These are phyloP conservation scores for Diaporthe vaccinii DNA, from an alignment of 2,329 filamentous ascomycete species.

Conservation along the genomic window DNA sequence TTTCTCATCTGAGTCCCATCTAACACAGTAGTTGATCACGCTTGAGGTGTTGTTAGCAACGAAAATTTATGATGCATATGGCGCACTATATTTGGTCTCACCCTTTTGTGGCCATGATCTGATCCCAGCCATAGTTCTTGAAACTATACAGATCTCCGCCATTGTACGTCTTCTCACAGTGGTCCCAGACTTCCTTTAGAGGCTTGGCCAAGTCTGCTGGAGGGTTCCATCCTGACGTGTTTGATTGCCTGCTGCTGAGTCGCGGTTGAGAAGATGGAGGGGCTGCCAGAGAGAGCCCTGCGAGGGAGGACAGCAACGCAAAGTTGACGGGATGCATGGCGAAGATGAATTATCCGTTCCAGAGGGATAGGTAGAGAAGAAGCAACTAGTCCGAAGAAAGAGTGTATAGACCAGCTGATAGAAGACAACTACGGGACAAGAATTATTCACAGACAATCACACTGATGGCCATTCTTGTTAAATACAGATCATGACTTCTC, in stretches of 20 bases:
- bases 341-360: neutral
- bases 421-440: neutral
- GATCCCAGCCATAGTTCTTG: slow-evolving; percentile 16
- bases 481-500: neutral
- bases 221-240: slow-evolving; percentile 15
- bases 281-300: neutral
- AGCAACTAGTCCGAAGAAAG: neutral
- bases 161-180: slow-evolving; percentile 6
- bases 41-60: neutral
- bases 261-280: neutral
- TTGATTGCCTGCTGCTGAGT: slow-evolving; percentile 10
- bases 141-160: slow-evolving; percentile 3
- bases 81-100: neutral
- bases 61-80: neutral
- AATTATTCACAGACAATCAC: neutral
- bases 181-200: slow-evolving; percentile 19
- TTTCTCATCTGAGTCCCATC: slow-evolving; percentile 57
- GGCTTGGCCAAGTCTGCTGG: slow-evolving; percentile 10
- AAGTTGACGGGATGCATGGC: slow-evolving; percentile 18
- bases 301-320: neutral
- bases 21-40: slow-evolving; percentile 56
- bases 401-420: neutral
- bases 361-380: neutral
- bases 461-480: neutral
- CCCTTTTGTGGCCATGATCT: slow-evolving; percentile 22